Base-by-base conservation (phyloP, 306 rosid genomes). In the Lathyrus sativus region DNA sequence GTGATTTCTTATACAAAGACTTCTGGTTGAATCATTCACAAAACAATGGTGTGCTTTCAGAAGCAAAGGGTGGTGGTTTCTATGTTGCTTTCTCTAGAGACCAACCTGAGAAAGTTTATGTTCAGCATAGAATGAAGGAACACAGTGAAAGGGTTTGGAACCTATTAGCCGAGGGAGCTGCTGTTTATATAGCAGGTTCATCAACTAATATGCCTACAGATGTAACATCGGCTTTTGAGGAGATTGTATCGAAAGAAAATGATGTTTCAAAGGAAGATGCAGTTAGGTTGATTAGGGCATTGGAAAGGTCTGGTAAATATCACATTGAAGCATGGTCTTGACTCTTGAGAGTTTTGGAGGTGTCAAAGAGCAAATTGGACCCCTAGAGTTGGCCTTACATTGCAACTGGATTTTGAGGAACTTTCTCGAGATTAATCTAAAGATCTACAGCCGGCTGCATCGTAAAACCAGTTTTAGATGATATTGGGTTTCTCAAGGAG, bases 141-240 rank as follows among this genome's bases (percentile, higher is more conserved):
- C 85, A 93, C 4, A 76, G 96, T 60, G 68, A 55, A 51, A 82
- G 70, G 74, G 73, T 90, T 15, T 93, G 93, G 98, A 81, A 72
- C 68, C 79, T 93, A 15, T 69, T 93, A 76, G 79, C 70, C 7
- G 73, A 86, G 29, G 98, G 98, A 7, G 93, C 91, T 43, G 83
- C 93, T 57, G 79, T 92, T 29, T 92, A 92, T 66, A 70, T 92
- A 68, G 98, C 98, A 13, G 98, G 96, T 15, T 92, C 95, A 48
- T 92, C 98, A 1, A 92, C 92, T 6, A 89, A 89, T 79, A 92
- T 92, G 98, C 98, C 96, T 1, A 65, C 91, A 4, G 96, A 90
- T 79, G 96, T 88, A 68, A 82, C 89, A n/a, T 79, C 85, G 39
- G 76, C 86, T 58, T 88, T 90, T 38, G 93, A 89, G 84, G 90